Conservation (phyloP, 257 asterid species). For the Jaltomata sinuosa region DNA sequence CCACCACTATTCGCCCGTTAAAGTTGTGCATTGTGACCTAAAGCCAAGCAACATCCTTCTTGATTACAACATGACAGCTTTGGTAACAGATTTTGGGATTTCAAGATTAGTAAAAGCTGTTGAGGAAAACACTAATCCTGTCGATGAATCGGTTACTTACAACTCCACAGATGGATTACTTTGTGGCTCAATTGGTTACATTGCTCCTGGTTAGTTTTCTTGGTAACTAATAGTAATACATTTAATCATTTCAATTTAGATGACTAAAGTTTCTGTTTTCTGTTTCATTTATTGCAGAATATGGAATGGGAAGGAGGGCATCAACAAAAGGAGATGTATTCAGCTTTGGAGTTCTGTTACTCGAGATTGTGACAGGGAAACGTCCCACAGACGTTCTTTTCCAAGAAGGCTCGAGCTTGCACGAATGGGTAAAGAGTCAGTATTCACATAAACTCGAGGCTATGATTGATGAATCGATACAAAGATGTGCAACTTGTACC, state of each 20-base stretch:
- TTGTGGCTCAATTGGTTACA: constrained; percentile 78
- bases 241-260: not conserved
- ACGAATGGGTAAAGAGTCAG: constrained; percentile 34
- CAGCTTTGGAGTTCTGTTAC: constrained; percentile 55
- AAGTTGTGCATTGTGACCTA: constrained; percentile 72
- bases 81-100: constrained; percentile 76
- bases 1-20: constrained; percentile 65
- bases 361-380: constrained; percentile 63
- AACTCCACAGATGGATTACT: constrained; percentile 59
- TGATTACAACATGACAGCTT: constrained; percentile 57
- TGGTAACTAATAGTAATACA: not conserved
- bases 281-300: constrained; percentile 28
- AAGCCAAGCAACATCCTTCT: constrained; percentile 86
- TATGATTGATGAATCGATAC: constrained; percentile 24
- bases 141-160: constrained; percentile 39
- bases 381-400: constrained; percentile 61
- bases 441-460: constrained; percentile 53
- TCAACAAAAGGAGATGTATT: constrained; percentile 78
- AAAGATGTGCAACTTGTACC: constrained; percentile 14
- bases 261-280: not conserved
- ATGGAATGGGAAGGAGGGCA: constrained; percentile 80
- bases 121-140: constrained; percentile 8
- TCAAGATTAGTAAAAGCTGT: constrained; percentile 43
- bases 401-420: constrained; percentile 60
- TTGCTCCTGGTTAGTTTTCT: constrained; percentile 62